Evolutionary conservation across 1,139 yeast species (phyloP).

Genomic region (Scheffersomyces segobiensis): DNA sequence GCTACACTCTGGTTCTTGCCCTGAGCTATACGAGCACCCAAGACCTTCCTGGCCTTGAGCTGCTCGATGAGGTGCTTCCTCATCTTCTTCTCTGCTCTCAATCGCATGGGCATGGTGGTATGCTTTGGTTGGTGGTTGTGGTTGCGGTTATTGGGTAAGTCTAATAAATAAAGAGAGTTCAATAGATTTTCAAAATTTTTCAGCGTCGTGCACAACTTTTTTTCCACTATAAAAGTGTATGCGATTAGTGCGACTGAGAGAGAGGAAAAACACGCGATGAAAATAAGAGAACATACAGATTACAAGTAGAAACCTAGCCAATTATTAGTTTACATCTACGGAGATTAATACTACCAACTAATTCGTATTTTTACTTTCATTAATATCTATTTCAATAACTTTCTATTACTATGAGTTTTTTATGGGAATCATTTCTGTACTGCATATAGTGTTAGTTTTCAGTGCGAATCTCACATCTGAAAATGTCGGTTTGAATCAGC

Average conservation of each 20-base stretch:
- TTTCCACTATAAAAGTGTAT: neutral
- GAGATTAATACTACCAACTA: neutral
- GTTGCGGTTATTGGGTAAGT: neutral
- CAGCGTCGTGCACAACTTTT: conserved; percentile 4
- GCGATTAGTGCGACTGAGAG: neutral
- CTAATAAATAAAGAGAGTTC: neutral
- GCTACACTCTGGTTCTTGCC: conserved; percentile 17
- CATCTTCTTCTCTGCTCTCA: conserved; percentile 52
- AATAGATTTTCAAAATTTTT: neutral
- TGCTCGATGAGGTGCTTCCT: conserved; percentile 51
- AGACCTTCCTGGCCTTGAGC: conserved; percentile 43
- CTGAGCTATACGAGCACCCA: conserved; percentile 48
- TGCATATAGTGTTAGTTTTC: no score
- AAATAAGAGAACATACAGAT: neutral
- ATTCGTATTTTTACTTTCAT: neutral
- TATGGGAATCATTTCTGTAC: no score
- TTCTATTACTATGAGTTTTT: neutral
- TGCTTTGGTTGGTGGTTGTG: neutral
- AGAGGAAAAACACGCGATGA: neutral
- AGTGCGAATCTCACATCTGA: neutral
- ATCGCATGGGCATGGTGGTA: conserved; percentile 42
- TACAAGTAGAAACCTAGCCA: neutral
- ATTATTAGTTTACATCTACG: no score
- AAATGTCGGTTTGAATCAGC: neutral
- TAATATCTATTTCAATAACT: neutral